phyloP scores from a whole-genome alignment of 2,329 filamentous ascomycete genomes.

The Gremmenia infestans region DNA sequence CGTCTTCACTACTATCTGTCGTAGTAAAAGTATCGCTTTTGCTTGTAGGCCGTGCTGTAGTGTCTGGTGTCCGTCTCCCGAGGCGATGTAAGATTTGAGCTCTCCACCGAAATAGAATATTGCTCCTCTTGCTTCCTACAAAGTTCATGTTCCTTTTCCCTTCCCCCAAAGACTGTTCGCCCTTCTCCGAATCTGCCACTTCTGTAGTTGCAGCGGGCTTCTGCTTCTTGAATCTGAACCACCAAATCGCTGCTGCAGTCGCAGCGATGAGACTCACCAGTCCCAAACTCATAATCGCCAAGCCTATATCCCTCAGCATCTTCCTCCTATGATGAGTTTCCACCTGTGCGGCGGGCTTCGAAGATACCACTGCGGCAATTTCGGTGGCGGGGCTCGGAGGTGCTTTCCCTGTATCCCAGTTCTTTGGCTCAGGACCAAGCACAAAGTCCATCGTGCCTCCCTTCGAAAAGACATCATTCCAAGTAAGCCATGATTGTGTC shows the following conservation, averaged over 20 bases:
- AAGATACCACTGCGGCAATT: background rate
- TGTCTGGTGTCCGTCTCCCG: background rate
- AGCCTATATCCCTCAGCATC: background rate
- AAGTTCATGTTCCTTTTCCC: background rate
- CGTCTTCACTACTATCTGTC: background rate
- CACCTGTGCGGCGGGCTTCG: background rate
- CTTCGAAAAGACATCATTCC: slow-evolving; percentile 59
- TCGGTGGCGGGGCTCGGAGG: slow-evolving; percentile 57
- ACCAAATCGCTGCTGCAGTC: background rate
- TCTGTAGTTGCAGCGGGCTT: background rate
- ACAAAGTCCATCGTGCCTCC: slow-evolving; percentile 61
- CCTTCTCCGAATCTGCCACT: background rate
- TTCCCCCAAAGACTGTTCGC: background rate
- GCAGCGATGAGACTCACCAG: background rate
- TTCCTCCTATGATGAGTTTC: background rate
- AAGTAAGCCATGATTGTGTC: slow-evolving; percentile 60
- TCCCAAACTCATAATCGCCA: background rate
- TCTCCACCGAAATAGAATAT: background rate
- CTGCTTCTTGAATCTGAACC: background rate
- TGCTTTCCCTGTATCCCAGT: slow-evolving; percentile 42
- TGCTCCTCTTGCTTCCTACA: background rate
- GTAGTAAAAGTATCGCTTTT: background rate
- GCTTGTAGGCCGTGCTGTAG: background rate
- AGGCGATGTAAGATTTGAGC: background rate
- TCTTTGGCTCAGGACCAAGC: slow-evolving; percentile 45